Evolutionary conservation across 768 basidiomycete genomes (phyloP), one percentile per base, ranked within the genome.

Genomic region (Scleroderma bovista): DNA sequence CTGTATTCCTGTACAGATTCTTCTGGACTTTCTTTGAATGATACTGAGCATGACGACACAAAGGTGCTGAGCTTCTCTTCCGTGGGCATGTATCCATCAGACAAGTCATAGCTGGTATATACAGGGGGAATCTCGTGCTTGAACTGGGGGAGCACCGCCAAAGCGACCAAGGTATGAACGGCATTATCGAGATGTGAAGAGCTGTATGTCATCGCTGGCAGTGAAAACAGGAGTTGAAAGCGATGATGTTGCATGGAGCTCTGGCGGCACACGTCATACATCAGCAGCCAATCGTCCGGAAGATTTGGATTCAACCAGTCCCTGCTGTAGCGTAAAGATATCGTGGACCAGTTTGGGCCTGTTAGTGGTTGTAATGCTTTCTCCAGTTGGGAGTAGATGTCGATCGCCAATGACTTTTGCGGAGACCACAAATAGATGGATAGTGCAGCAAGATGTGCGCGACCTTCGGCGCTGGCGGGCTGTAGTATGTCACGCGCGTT

Each of bases 111-210:
- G 26, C 19, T 40, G 19, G 32, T 22, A 36, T 45, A 44, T 43
- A 10, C 29, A 37, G 46, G 59, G 41, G 36, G 51, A 17, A 2
- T 7, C 19, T 39, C 33, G 16, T 2, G 19, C 29, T n/a, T n/a
- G 50, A 52, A 48, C 16, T 50, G 50, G 26, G 55, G 34, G n/a
- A 48, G 38, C 6, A 54, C 29, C 2, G 50, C 48, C 52, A 68
- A 63, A 1, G 70, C 59, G 6, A 70, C 44, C 1, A 70, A 39
- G 6, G 62, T 57, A 7, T 59, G 54, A 12, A 64, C 48, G 29
- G 65, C 48, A 22, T 32, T 33, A 2, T 40, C 23, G 38, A 51
- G 34, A 3, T 47, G 10, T 7, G 59, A 52, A 17, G 59, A 58
- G 15, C 46, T 46, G 48, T 66, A 69, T 16, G 44, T 55, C 51